phyloP scores from a whole-genome alignment of 2,329 filamentous ascomycete species.

The Zymoseptoria brevis region DNA sequence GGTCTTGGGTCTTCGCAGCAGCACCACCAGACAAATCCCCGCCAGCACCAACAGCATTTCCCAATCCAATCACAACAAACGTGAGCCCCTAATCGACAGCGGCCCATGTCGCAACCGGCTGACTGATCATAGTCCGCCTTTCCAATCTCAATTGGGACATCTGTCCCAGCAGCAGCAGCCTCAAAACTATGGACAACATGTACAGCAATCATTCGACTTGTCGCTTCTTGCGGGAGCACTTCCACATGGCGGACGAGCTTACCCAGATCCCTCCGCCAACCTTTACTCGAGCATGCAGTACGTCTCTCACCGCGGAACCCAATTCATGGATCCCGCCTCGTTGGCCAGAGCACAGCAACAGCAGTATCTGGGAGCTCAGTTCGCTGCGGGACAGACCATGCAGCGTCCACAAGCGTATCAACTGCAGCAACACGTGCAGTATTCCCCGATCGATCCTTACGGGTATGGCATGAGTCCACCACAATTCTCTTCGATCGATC shows the following conservation, averaged over 20 bases:
- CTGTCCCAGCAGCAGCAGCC: conserved; percentile 12
- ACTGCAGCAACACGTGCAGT: conserved; percentile 16
- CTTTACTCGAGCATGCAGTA: conserved; percentile 10
- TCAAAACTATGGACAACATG: conserved; percentile 10
- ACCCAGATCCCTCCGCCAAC: conserved; percentile 4
- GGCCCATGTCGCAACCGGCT: not conserved
- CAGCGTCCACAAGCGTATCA: conserved; percentile 11
- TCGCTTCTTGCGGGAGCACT: conserved; percentile 11
- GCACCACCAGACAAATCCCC: not conserved
- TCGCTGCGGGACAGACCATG: conserved; percentile 8
- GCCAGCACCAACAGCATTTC: conserved; percentile 33
- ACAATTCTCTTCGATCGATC: conserved; percentile 19
- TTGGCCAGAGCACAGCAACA: conserved; percentile 18
- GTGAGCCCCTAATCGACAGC: conserved; percentile 45
- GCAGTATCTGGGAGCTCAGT: conserved; percentile 16
- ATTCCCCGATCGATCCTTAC: conserved; percentile 20
- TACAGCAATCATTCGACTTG: conserved; percentile 17
- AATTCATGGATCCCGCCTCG: conserved; percentile 11
- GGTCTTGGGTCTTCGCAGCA: not conserved
- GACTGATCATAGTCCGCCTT: conserved; percentile 11
- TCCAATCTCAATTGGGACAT: conserved; percentile 18
- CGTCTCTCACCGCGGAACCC: conserved; percentile 15
- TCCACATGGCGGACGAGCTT: conserved; percentile 8
- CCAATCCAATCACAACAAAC: conserved; percentile 34
- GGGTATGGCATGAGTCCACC: conserved; percentile 17